Conservation (phyloP, 345 rosid species). For the Heritiera fomes region DNA sequence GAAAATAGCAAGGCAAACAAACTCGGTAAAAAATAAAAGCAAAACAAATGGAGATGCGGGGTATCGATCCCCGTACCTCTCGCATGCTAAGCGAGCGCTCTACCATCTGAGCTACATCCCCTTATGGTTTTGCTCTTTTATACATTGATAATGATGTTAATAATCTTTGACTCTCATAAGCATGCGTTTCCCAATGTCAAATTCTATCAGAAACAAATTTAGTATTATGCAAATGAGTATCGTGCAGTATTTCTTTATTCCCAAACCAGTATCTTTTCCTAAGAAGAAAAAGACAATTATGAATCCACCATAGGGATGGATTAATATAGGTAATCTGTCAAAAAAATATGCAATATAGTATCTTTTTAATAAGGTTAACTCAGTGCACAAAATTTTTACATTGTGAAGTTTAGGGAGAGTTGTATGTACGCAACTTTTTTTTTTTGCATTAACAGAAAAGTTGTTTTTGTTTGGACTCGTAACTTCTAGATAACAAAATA, state of each 20-base stretch:
- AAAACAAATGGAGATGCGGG: neutral
- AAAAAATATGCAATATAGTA: neutral
- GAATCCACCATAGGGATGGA: neutral
- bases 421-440: too few species aligned
- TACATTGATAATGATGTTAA: too few species aligned
- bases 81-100: slow-evolving; percentile 94
- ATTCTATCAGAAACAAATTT: too few species aligned
- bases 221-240: too few species aligned
- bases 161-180: too few species aligned
- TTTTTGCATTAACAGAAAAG: too few species aligned
- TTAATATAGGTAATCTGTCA: neutral
- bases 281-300: neutral
- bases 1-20: neutral
- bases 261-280: neutral
- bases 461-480: too few species aligned
- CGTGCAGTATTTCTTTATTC: neutral
- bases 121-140: neutral
- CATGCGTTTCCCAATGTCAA: too few species aligned
- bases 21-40: neutral
- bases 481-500: too few species aligned
- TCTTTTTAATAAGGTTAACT: too few species aligned
- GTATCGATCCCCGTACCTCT: slow-evolving; percentile 12
- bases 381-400: too few species aligned
- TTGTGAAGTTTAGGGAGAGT: too few species aligned
- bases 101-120: slow-evolving; percentile 96